Evolutionary conservation across 306 rosid species (phyloP), one percentile per base, ranked within the genome.

Genomic region (Vachellia collinsii): DNA sequence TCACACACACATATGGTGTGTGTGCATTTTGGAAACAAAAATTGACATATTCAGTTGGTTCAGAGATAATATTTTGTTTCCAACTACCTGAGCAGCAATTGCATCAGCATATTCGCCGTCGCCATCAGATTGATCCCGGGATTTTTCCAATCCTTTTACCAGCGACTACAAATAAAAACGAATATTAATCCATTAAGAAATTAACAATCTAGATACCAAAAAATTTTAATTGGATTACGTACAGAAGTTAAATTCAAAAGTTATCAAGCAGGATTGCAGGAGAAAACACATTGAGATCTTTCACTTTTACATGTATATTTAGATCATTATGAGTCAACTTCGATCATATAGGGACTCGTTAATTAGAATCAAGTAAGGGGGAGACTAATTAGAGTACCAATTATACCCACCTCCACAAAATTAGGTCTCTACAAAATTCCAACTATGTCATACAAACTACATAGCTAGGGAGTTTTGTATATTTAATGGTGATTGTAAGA

Each of bases 61-160:
- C 6, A 8, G 74, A 37, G 37, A 42, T 34, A 25, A 62, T 34
- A 36, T 14, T 17, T 13, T 19, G 61, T 64, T 64, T 41, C 47
- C 43, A 56, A 56, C 50, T 83, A 93, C 99, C 98, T 95, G 97
- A 39, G 90, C 85, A 17, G 94, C 89, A 69, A 93, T 47, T 62
- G 93, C 92, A 83, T 96, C 98, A 81, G 84, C 79, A 83, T 84
- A 79, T 42, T 91, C 92, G 76, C 85, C 69, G 42, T 91, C 97
- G 25, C 90, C 90, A 4, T 87, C 97, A 17, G 86, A 58, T 20
- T 87, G 92, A 13, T 90, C 97, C 70, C 90, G 87, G 25, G 87
- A 76, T 75, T 91, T 91, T 74, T 93, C 98, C 42, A 82, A 71
- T 72, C 93, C 97, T 79, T 90, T 89, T 84, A 96, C 86, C 83